A percentile compares a stretch with the other conserved stretches of the same genome.
Conservation (phyloP, 768 basidiomycete genomes). For the Cyathus striatus region DNA sequence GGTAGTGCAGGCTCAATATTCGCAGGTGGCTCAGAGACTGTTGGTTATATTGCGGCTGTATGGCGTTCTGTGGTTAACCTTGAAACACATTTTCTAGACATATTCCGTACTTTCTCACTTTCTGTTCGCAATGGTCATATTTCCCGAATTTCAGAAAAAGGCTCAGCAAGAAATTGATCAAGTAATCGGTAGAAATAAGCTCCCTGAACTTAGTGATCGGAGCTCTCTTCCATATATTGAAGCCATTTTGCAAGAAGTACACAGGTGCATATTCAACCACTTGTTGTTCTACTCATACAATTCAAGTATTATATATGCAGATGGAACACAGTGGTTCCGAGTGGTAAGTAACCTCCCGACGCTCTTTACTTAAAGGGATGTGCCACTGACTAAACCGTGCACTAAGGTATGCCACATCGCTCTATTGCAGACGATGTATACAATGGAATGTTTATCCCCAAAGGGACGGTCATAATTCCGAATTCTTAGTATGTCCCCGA, state of each 20-base stretch:
- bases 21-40: constrained; percentile 30
- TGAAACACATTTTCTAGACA: constrained; percentile 4
- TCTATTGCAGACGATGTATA: constrained; percentile 21
- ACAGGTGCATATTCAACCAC: constrained; percentile 11
- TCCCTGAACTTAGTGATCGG: constrained; percentile 20
- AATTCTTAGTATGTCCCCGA: constrained; percentile 15
- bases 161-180: constrained; percentile 25
- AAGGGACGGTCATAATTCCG: constrained; percentile 20
- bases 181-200: constrained; percentile 11
- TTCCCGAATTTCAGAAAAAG: constrained; percentile 16
- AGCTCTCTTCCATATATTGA: constrained; percentile 20
- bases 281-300: background rate
- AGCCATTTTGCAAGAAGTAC: constrained; percentile 16
- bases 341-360: constrained; percentile 14
- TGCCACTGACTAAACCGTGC: constrained; percentile 10
- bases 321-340: constrained; percentile 12
- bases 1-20: constrained; percentile 23
- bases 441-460: constrained; percentile 30
- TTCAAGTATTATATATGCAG: constrained; percentile 3
- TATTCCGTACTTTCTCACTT: constrained; percentile 10
- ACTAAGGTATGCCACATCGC: constrained; percentile 20
- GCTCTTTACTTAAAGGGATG: constrained; percentile 9
- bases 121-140: constrained; percentile 20
- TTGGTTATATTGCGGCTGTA: constrained; percentile 5
- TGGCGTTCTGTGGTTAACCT: background rate